These are phyloP conservation scores for Boletus rubropictus DNA, from an alignment of 768 basidiomycete species.

Conservation along the genomic window DNA sequence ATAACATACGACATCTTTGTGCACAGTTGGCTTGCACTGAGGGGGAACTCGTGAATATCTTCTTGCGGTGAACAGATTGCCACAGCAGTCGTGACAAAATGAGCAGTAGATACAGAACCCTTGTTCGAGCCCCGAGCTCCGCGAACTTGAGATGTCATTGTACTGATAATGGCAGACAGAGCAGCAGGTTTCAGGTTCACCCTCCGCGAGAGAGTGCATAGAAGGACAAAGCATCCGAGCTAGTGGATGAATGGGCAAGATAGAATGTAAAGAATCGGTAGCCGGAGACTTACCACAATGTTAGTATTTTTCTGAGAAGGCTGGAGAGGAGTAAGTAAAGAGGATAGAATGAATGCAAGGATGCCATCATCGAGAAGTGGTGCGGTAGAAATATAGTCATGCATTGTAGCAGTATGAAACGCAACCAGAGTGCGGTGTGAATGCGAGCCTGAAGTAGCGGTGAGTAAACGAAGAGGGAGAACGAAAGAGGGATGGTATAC, in stretches of 20 bases:
- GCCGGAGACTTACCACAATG: slow-evolving; percentile 41
- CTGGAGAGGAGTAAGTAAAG: slow-evolving; percentile 54
- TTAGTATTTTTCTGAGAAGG: slow-evolving; percentile 41
- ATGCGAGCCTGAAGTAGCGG: slow-evolving; percentile 26
- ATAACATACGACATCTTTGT: slow-evolving; percentile 45
- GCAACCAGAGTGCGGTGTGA: slow-evolving; percentile 69
- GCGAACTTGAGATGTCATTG: slow-evolving; percentile 47
- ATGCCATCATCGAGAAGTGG: slow-evolving; percentile 60
- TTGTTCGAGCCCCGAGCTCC: slow-evolving; percentile 16
- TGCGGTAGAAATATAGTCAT: slow-evolving; percentile 67
- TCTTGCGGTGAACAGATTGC: slow-evolving; percentile 63
- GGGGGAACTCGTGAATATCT: slow-evolving; percentile 42
- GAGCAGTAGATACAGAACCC: slow-evolving; percentile 42
- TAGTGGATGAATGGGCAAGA: slow-evolving; percentile 20
- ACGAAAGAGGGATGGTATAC: slow-evolving; percentile 12
- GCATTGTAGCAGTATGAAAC: slow-evolving; percentile 74
- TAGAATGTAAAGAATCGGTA: not conserved
- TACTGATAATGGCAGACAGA: slow-evolving; percentile 49
- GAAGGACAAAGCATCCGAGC: slow-evolving; percentile 71
- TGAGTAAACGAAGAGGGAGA: slow-evolving; percentile 1
- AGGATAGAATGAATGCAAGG: slow-evolving; percentile 59
- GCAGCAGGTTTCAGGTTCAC: slow-evolving; percentile 53
- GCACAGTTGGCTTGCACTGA: slow-evolving; percentile 36
- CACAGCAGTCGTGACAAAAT: slow-evolving; percentile 60
- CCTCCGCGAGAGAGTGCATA: slow-evolving; percentile 66